Conservation (phyloP, 2,329 filamentous ascomycete genomes). For the Penicillium concentricum region DNA sequence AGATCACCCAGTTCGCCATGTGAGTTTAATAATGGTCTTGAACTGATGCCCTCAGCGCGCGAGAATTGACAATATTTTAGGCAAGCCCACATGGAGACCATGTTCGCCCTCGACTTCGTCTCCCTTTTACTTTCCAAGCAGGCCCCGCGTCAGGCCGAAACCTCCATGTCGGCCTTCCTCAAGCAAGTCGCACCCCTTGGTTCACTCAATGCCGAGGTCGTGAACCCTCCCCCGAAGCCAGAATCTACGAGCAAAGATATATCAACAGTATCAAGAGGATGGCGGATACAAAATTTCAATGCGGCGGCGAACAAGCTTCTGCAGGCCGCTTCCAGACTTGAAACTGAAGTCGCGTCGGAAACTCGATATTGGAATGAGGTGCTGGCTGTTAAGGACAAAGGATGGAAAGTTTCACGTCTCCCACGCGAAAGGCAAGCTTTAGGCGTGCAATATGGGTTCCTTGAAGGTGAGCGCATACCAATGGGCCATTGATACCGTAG, state of each 20-base stretch:
- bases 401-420: constrained; percentile 81
- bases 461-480: constrained; percentile 58
- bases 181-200: constrained; percentile 72
- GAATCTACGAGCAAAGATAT: constrained; percentile 56
- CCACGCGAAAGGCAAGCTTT: constrained; percentile 71
- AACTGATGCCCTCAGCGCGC: neutral
- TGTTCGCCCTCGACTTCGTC: constrained; percentile 75
- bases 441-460: constrained; percentile 85
- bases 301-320: constrained; percentile 71
- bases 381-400: constrained; percentile 73
- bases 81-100: constrained; percentile 48
- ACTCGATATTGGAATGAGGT: constrained; percentile 87
- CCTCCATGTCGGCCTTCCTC: constrained; percentile 68
- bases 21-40: constrained; percentile 22
- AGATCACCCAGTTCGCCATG: constrained; percentile 46
- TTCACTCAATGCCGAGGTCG: constrained; percentile 67
- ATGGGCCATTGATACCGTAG: neutral
- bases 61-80: constrained; percentile 24
- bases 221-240: constrained; percentile 61
- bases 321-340: constrained; percentile 68
- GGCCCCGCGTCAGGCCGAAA: constrained; percentile 65
- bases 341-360: constrained; percentile 76
- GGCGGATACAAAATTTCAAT: constrained; percentile 75
- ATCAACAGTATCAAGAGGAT: constrained; percentile 61
- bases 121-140: constrained; percentile 83